Conservation (phyloP, 2,329 filamentous ascomycete genomes). For the Nemania sp. region DNA sequence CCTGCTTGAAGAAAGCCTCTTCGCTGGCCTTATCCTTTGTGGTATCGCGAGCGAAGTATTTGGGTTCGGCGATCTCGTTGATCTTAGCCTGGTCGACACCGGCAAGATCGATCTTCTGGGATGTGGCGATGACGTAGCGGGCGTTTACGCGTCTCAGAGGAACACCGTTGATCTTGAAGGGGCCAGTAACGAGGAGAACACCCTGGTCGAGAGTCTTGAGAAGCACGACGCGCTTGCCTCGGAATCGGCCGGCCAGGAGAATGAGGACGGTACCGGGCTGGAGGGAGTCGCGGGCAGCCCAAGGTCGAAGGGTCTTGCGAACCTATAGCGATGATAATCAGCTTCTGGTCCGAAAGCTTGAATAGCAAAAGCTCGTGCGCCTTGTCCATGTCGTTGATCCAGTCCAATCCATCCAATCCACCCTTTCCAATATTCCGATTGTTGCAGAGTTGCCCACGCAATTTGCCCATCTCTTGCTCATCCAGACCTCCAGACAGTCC, state of each 20-base stretch:
- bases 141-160: slow-evolving; percentile 93
- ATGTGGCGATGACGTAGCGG: slow-evolving; percentile 91
- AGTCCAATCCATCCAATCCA: slow-evolving; percentile 21
- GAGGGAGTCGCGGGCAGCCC: slow-evolving; percentile 85
- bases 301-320: slow-evolving; percentile 90
- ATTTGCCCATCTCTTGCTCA: no score
- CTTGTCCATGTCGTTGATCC: background rate
- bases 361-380: background rate
- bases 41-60: slow-evolving; percentile 98
- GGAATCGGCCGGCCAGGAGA: slow-evolving; percentile 98
- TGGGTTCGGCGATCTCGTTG: slow-evolving; percentile 70
- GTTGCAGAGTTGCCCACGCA: no score
- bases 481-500: background rate
- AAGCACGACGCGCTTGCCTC: slow-evolving; percentile 99
- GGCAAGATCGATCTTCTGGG: slow-evolving; percentile 79
- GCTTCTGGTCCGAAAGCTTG: slow-evolving; percentile 3
- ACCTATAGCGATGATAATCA: slow-evolving; percentile 58
- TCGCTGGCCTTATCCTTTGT: slow-evolving; percentile 91
- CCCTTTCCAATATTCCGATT: no score
- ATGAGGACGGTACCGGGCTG: slow-evolving; percentile 96
- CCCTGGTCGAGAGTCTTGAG: slow-evolving; percentile 97
- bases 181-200: slow-evolving; percentile 97
- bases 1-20: slow-evolving; percentile 99
- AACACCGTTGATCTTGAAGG: slow-evolving; percentile 99
- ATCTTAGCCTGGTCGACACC: slow-evolving; percentile 92